These are phyloP conservation scores for Amoeboaphelidium occidentale DNA, from an alignment of 371 early-diverging fungal species.

Conservation along the genomic window DNA sequence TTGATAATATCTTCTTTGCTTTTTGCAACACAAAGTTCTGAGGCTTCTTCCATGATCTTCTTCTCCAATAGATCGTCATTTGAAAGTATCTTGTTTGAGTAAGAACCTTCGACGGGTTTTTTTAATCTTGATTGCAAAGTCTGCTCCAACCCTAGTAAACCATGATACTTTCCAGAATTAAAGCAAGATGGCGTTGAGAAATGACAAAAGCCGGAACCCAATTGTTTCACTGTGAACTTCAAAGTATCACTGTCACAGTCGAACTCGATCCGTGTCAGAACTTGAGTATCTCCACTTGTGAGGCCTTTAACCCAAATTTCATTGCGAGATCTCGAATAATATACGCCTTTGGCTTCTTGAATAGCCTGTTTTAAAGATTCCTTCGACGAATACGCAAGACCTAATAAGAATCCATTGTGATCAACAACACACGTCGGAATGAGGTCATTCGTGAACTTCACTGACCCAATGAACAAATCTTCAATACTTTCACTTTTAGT, in stretches of 20 bases:
- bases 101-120: constrained; percentile 60
- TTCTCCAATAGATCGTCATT: constrained; percentile 50
- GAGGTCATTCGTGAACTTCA: constrained; percentile 69
- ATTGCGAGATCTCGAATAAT: constrained; percentile 55
- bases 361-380: constrained; percentile 60
- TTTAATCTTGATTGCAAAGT: constrained; percentile 34
- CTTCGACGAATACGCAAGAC: constrained; percentile 67
- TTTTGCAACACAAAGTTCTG: constrained; percentile 63
- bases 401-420: constrained; percentile 58
- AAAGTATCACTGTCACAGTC: constrained; percentile 85
- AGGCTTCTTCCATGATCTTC: constrained; percentile 90
- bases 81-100: constrained; percentile 65
- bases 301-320: constrained; percentile 90
- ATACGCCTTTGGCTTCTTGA: constrained; percentile 55
- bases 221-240: constrained; percentile 61
- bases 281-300: constrained; percentile 76
- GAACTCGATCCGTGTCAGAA: constrained; percentile 35
- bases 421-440: constrained; percentile 78
- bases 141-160: constrained; percentile 39
- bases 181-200: constrained; percentile 72
- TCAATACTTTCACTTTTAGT: no score
- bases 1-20: constrained; percentile 54
- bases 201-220: constrained; percentile 84
- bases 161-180: constrained; percentile 43
- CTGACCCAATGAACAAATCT: no score